These are phyloP conservation scores for Spergularia bocconei DNA, from an alignment of 148 eudicot genomes.

Conservation along the genomic window DNA sequence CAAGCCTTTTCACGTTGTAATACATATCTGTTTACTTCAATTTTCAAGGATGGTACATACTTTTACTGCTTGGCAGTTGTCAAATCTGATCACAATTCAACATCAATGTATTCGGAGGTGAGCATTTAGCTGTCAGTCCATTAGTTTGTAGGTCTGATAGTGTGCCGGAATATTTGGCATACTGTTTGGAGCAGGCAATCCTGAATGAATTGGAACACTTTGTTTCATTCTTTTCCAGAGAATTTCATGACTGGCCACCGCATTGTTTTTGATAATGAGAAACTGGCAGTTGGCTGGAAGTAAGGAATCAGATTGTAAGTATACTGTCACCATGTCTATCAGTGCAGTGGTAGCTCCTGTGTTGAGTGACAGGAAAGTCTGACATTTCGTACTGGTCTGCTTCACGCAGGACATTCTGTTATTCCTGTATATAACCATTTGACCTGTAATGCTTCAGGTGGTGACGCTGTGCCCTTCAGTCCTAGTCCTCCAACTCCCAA, in stretches of 20 bases:
- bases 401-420: neutral
- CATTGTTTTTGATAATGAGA: constrained; percentile 42
- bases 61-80: constrained; percentile 63
- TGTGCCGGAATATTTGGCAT: neutral
- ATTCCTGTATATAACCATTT: neutral
- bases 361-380: neutral
- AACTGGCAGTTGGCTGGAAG: constrained; percentile 43
- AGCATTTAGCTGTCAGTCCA: neutral
- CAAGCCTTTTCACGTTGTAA: neutral
- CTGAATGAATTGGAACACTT: neutral
- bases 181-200: neutral
- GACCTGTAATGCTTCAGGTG: constrained; percentile 28
- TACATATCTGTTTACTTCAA: constrained; percentile 4
- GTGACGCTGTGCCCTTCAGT: constrained; percentile 19
- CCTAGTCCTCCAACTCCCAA: neutral
- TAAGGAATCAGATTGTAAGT: constrained; percentile 43
- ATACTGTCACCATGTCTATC: too few species aligned
- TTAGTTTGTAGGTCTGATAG: neutral
- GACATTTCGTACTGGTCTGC: neutral
- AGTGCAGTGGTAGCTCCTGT: neutral
- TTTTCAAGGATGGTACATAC: constrained; percentile 38
- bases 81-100: constrained; percentile 38
- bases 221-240: constrained; percentile 26
- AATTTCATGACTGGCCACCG: constrained; percentile 50
- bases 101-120: constrained; percentile 42